Percentiles rank a stretch among this genome's conserved stretches.
Conservation (phyloP, 495 filamentous ascomycete species). For the Penicilliopsis zonata region DNA sequence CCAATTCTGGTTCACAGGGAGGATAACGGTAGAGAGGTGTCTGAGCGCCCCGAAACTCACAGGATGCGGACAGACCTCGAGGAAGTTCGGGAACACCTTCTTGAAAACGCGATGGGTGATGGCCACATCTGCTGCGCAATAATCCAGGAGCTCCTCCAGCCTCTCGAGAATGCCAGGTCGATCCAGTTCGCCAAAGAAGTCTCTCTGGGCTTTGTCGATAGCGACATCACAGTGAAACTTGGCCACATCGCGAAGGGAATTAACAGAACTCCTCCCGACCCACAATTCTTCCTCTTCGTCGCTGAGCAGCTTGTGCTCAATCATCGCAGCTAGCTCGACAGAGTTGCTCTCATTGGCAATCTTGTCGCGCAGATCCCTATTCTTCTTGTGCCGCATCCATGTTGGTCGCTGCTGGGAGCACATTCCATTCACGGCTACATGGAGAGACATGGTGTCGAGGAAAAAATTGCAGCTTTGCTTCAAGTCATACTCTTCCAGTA, state of each 20-base stretch:
- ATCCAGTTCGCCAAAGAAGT: slow-evolving; percentile 78
- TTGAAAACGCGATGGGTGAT: slow-evolving; percentile 88
- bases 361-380: slow-evolving; percentile 70
- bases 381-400: slow-evolving; percentile 94
- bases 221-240: slow-evolving; percentile 88
- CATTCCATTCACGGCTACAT: slow-evolving; percentile 98
- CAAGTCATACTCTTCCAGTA: slow-evolving; percentile 81
- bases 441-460: slow-evolving; percentile 95
- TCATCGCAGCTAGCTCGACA: slow-evolving; percentile 55
- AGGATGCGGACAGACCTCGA: slow-evolving; percentile 84
- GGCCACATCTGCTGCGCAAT: slow-evolving; percentile 90
- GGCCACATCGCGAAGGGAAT: slow-evolving; percentile 90
- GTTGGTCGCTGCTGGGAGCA: slow-evolving; percentile 91
- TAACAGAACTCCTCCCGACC: slow-evolving; percentile 88
- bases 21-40: slow-evolving; percentile 81
- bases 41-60: slow-evolving; percentile 92
- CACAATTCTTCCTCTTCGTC: slow-evolving; percentile 91
- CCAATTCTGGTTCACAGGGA: slow-evolving; percentile 85
- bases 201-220: slow-evolving; percentile 81
- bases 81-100: slow-evolving; percentile 80
- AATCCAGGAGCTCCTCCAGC: slow-evolving; percentile 76
- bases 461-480: slow-evolving; percentile 75
- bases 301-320: slow-evolving; percentile 50
- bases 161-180: slow-evolving; percentile 52
- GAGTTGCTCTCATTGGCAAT: slow-evolving; percentile 59